Percentiles rank a stretch among this genome's conserved stretches.
phyloP scores from a whole-genome alignment of 192 early-diverging fungal genomes.

The Martensiomyces pterosporus region DNA sequence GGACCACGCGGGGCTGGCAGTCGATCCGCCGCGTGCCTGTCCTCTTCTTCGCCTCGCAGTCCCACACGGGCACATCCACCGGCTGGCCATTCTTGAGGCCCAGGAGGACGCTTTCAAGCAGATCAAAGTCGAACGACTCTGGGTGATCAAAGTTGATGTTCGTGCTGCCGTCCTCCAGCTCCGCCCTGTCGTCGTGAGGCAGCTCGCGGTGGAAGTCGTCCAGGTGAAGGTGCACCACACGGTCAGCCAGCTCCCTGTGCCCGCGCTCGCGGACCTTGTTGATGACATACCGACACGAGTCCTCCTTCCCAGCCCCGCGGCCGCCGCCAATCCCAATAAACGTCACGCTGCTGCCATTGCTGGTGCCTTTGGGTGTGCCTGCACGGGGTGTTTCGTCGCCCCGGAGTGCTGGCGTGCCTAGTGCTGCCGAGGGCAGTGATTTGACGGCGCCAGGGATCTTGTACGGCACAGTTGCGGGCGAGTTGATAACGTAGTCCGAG shows the following conservation, averaged over 20 bases:
- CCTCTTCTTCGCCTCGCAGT: conserved; percentile 44
- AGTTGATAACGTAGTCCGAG: conserved; percentile 35
- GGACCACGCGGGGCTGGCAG: conserved; percentile 59
- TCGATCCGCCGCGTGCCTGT: conserved; percentile 18
- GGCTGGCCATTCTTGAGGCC: conserved; percentile 49
- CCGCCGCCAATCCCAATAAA: conserved; percentile 53
- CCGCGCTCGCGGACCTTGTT: conserved; percentile 45
- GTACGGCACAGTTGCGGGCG: conserved; percentile 37
- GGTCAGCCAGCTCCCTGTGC: conserved; percentile 46
- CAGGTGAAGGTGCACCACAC: conserved; percentile 56
- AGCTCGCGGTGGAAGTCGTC: conserved; percentile 66
- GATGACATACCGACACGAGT: conserved; percentile 40
- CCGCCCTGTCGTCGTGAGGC: conserved; percentile 49
- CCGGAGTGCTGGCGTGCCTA: conserved; percentile 2
- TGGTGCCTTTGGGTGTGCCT: too few relatives aligned
- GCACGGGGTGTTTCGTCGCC: too few relatives aligned
- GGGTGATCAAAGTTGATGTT: conserved; percentile 67
- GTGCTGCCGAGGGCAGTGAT: not conserved
- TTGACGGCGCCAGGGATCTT: conserved; percentile 3
- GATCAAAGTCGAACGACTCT: conserved; percentile 73
- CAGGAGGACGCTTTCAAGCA: conserved; percentile 56
- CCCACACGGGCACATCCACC: conserved; percentile 61
- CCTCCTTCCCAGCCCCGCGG: conserved; percentile 48
- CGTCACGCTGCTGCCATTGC: conserved; percentile 20
- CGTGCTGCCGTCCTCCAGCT: conserved; percentile 44